phyloP scores from a whole-genome alignment of 805 yeast species.

The Metschnikowia corniflorae region DNA sequence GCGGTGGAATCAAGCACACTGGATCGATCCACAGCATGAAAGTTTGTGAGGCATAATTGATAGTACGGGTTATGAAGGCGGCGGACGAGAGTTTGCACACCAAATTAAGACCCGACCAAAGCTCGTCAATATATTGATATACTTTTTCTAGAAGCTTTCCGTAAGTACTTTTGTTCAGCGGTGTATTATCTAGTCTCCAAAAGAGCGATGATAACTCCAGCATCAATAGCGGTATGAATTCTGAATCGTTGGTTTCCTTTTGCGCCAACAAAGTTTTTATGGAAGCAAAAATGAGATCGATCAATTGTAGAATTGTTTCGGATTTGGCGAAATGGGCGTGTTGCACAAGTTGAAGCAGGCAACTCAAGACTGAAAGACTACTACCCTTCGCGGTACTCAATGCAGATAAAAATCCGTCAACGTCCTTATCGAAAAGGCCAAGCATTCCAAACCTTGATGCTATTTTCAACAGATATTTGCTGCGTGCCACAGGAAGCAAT shows the following conservation, averaged over 20 bases:
- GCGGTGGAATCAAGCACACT: slow-evolving; percentile 32
- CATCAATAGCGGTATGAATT: no score
- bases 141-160: no score
- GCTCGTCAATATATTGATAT: no score
- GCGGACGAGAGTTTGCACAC: no score
- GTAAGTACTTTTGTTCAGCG: no score
- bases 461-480: neutral
- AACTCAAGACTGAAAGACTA: neutral
- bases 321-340: neutral
- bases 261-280: neutral
- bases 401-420: neutral
- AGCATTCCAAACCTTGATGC: slow-evolving; percentile 4
- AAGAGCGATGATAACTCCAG: no score
- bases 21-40: no score
- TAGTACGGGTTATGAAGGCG: no score
- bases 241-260: no score
- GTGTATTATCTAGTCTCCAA: no score
- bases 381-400: neutral
- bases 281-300: neutral
- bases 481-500: neutral
- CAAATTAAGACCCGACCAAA: no score
- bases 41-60: no score
- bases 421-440: neutral
- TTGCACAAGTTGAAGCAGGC: slow-evolving; percentile 1
- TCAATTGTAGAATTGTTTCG: neutral